Base-by-base conservation (phyloP, 1,139 yeast species). In the Candida freyschussii region DNA sequence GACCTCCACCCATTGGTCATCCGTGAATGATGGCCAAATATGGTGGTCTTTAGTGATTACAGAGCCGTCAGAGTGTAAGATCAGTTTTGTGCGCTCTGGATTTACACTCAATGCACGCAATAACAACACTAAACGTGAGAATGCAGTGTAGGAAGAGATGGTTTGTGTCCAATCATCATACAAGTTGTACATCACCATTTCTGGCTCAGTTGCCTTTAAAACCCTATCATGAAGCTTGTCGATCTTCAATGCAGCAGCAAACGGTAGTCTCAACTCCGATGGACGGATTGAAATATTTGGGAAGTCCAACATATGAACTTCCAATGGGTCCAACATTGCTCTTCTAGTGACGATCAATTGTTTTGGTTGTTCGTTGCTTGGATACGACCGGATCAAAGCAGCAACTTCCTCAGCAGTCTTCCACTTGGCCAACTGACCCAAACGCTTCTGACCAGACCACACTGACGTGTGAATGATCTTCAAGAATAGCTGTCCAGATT, bases 351-450 rank as follows among this genome's bases (percentile, higher is more conserved):
- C 89, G 54, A 91, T 84, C 38, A 93, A 65, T 57, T 89, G 96
- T 50, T 82, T 82, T 2, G 98, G 98, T 52, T 89, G 96, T 57
- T 91, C 96, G 54, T 91, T 96, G 36, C 76, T 71, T 1, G 97
- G 97, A 38, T 91, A 62, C 0, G 97, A 85, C 30, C 96, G 69
- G 17, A 91, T 72, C 44, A 91, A 65, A 0, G 96, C 95, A 9
- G 96, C 91, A 17, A 87, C 95, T 60, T 91, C 98, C 59, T 93
- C 99, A 0, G 98, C 98, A 2, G 97, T 81, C 56, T 91, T 91
- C 98, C 98, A 93, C 55, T 91, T 91, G 1, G 97, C 93, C 42
- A 93, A 65, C 55, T 91, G 97, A 18, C 95, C 85, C 45, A 91
- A 67, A 50, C 97, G 81, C 52, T 87, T 89, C 57, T 93, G 97